Base-by-base conservation (phyloP, 202 grass and related monocot genomes). In the Digitaria exilis region DNA sequence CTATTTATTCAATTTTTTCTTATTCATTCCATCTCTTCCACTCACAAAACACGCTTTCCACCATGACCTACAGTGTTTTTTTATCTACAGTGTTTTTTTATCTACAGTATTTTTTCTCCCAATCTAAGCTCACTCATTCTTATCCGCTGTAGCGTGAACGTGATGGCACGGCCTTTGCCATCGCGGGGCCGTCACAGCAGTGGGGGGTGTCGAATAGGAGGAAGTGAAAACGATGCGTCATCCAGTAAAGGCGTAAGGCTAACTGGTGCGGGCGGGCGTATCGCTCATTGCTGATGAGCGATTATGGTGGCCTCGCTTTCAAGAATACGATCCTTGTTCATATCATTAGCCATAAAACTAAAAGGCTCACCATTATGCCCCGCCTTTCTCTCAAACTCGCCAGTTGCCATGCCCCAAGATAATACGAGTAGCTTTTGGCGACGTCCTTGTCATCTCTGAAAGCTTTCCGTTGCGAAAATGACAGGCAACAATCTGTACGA, bases 71-170 rank as follows among this genome's bases (percentile, higher is more conserved):
- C n/a, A n/a, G n/a, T n/a, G n/a, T n/a, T n/a, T n/a, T n/a, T n/a
- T n/a, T n/a, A n/a, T n/a, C n/a, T n/a, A n/a, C n/a, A n/a, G n/a
- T n/a, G n/a, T n/a, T n/a, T n/a, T n/a, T n/a, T n/a, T n/a, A n/a
- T n/a, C n/a, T n/a, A n/a, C n/a, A n/a, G n/a, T n/a, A n/a, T n/a
- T n/a, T n/a, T n/a, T n/a, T n/a, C n/a, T n/a, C n/a, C n/a, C n/a
- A n/a, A n/a, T n/a, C n/a, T n/a, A n/a, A n/a, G n/a, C n/a, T n/a
- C n/a, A n/a, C n/a, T n/a, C 82, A 63, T 72, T 77, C 87, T 89
- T 89, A 85, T 89, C 87, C 77, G 22, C 74, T 65, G 86, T 81
- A 73, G 78, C 79, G 16, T 21, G 17, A 44, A 9, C 7, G n/a
- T 2, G 54, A 62, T 61, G 37, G 56, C 74, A 12, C 21, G 14